phyloP scores from a whole-genome alignment of 1,139 yeast species.

The Suhomyces kunorum region DNA sequence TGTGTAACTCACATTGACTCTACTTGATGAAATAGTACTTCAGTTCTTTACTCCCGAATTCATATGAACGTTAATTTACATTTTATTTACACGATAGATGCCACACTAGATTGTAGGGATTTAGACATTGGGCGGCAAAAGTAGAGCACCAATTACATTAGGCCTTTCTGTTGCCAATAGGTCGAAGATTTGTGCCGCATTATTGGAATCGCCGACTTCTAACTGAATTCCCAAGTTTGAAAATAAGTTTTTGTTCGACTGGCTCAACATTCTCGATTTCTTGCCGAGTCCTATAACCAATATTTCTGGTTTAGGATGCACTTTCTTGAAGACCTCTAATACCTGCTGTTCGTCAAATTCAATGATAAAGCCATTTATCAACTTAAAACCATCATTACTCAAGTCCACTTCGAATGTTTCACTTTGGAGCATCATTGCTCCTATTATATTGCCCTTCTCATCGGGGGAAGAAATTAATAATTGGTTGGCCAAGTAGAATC shows the following conservation, averaged over 20 bases:
- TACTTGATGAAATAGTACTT: slow-evolving; percentile 2
- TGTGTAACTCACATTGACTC: neutral
- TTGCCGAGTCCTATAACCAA: slow-evolving; percentile 70
- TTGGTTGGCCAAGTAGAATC: slow-evolving; percentile 44
- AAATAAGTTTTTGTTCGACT: slow-evolving; percentile 50
- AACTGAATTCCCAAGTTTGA: slow-evolving; percentile 64
- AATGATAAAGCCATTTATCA: slow-evolving; percentile 47
- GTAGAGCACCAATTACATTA: slow-evolving; percentile 63
- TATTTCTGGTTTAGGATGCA: slow-evolving; percentile 79
- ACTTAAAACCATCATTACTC: slow-evolving; percentile 33
- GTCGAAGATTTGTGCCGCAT: slow-evolving; percentile 73
- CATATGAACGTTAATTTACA: slow-evolving; percentile 6
- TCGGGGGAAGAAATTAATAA: slow-evolving; percentile 49
- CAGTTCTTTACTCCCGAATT: slow-evolving; percentile 8
- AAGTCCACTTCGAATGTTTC: slow-evolving; percentile 66
- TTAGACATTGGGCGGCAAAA: slow-evolving; percentile 69
- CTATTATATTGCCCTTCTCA: slow-evolving; percentile 45
- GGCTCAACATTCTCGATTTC: slow-evolving; percentile 62
- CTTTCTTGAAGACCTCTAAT: slow-evolving; percentile 51
- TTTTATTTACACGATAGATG: slow-evolving; percentile 4
- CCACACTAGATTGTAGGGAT: neutral
- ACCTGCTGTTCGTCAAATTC: slow-evolving; percentile 39
- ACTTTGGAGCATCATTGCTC: slow-evolving; percentile 59
- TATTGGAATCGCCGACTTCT: slow-evolving; percentile 64
- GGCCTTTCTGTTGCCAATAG: slow-evolving; percentile 81